phyloP scores from a whole-genome alignment of 106 monocot genomes.

The Dioscorea dumetorum region DNA sequence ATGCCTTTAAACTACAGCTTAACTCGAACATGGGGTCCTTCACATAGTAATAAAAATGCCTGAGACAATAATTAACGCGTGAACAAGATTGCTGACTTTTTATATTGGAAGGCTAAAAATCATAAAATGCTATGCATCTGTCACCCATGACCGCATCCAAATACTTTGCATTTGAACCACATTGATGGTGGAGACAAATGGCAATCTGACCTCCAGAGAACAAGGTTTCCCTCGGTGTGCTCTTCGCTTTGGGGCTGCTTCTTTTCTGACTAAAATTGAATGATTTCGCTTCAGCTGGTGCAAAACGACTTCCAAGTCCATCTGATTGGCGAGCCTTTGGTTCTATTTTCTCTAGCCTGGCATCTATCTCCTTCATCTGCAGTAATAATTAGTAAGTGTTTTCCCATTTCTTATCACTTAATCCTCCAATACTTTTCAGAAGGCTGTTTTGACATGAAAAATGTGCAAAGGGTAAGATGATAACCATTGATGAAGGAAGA shows the following conservation, averaged over 20 bases:
- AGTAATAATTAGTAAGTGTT: conserved; percentile 8
- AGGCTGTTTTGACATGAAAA: neutral
- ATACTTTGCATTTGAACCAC: too few relatives aligned
- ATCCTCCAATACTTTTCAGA: neutral
- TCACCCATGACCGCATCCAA: too few relatives aligned
- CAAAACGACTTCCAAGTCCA: conserved; percentile 30
- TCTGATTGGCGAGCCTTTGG: conserved; percentile 58
- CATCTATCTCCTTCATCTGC: conserved; percentile 94
- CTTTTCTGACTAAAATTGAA: conserved; percentile 52
- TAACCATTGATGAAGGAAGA: conserved; percentile 85
- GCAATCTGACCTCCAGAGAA: conserved; percentile 49
- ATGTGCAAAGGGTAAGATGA: neutral
- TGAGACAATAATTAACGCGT: too few relatives aligned
- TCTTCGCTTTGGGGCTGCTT: conserved; percentile 75
- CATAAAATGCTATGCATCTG: too few relatives aligned
- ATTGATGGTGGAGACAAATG: too few relatives aligned
- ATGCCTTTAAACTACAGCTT: too few relatives aligned
- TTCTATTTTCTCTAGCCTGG: conserved; percentile 71
- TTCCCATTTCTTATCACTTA: neutral
- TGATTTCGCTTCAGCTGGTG: conserved; percentile 48
- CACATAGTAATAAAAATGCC: too few relatives aligned
- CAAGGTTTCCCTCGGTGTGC: conserved; percentile 54
- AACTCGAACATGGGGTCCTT: too few relatives aligned
- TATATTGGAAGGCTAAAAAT: too few relatives aligned
- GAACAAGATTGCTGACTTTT: too few relatives aligned